Base-by-base conservation (phyloP, 345 rosid genomes). In the Salix brachista region DNA sequence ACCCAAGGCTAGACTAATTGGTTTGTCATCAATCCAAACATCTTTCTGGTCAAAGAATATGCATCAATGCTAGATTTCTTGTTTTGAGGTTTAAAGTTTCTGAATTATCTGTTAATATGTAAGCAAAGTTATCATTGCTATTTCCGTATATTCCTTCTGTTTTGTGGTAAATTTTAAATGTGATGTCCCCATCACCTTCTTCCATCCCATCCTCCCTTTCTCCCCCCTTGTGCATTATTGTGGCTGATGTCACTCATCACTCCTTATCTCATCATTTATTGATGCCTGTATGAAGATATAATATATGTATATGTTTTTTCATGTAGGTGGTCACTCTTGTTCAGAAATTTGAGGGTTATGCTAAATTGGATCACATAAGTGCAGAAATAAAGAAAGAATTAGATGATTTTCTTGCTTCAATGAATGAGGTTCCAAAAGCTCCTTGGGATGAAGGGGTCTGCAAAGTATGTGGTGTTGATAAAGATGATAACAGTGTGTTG, bases 361-460 rank as follows among this genome's bases (percentile, higher is more conserved):
- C 82, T 54, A 89, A 87, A 72, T 75, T 84, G 84, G 97, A 91
- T 79, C 77, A 85, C 81, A 72, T 89, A 54, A 85, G 78, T 84
- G 78, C 84, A 56, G 99, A 93, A 83, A 79, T 76, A 58, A 91
- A 82, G 83, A 86, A 89, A 78, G 97, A 93, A 78, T 78, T 96
- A 52, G 89, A 87, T 78, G 90, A 87, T 79, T 58, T 91, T 81
- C 80, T 92, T 81, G 89, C 87, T 83, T 88, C 88, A n/a, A 67
- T 85, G 67, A 90, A 82, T 80, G 86, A 87, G 77, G 89, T 96
- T 62, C 99, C 99, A 32, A 96, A 91, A 83, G 98, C 98, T 52
- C 98, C 99, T 19, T 96, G 99, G 99, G 99, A 96, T 82, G 99
- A 96, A 76, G 99, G 99, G 72, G 89, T 96, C 70, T 96, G 99